phyloP scores from a whole-genome alignment of 306 rosid species.

The Sophora flavescens region DNA sequence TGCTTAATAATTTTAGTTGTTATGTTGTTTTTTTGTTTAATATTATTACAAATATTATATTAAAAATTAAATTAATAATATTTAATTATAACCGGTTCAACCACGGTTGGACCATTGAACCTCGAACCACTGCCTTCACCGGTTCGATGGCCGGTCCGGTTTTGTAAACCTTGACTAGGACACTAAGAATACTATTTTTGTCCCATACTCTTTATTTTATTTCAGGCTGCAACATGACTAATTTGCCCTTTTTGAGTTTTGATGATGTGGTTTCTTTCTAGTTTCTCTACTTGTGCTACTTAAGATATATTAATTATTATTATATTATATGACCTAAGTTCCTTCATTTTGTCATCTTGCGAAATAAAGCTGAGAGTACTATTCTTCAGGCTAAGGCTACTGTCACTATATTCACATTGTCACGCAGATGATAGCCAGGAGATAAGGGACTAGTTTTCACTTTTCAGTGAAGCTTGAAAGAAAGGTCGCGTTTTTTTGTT shows the following conservation, averaged over 20 bases:
- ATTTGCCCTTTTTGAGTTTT: slow-evolving; percentile 3
- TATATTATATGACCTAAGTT: neutral
- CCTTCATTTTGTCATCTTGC: slow-evolving; percentile 34
- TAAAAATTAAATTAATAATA: too few relatives aligned
- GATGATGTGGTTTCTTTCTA: neutral
- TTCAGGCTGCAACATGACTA: neutral
- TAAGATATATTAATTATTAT: neutral
- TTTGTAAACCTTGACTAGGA: too few relatives aligned
- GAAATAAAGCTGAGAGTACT: slow-evolving; percentile 14
- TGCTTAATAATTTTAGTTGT: too few relatives aligned
- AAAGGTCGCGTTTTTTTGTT: slow-evolving; percentile 39
- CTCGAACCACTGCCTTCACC: too few relatives aligned
- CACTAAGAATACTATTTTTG: slow-evolving; percentile 24
- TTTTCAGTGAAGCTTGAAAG: slow-evolving; percentile 41
- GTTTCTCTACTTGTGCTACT: neutral
- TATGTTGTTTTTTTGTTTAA: too few relatives aligned
- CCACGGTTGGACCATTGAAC: too few relatives aligned
- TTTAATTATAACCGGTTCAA: too few relatives aligned
- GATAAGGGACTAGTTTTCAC: slow-evolving; percentile 47
- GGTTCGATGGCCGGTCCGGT: too few relatives aligned
- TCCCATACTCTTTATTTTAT: neutral
- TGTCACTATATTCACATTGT: slow-evolving; percentile 43
- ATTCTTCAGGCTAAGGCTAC: slow-evolving; percentile 35
- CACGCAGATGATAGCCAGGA: slow-evolving; percentile 37
- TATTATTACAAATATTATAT: too few relatives aligned